Conservation (phyloP, 1,139 yeast genomes). For the Magnusiomyces suaveolens region DNA sequence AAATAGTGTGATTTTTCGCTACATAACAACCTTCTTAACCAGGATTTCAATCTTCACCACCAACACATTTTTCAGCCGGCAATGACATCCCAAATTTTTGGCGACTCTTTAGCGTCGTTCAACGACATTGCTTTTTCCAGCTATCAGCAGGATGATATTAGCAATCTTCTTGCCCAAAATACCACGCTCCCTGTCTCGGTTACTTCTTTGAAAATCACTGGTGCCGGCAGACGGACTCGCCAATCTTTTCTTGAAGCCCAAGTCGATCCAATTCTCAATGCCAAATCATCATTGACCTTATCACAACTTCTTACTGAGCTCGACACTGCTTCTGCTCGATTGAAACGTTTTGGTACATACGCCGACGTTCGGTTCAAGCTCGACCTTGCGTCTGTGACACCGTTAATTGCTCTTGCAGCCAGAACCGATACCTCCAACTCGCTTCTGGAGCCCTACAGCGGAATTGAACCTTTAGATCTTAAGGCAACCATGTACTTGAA, state of each 20-base stretch:
- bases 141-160: slow-evolving; percentile 12
- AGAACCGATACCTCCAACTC: slow-evolving; percentile 8
- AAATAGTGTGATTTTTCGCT: background rate
- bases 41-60: background rate
- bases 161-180: slow-evolving; percentile 9
- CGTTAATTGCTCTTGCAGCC: slow-evolving; percentile 17
- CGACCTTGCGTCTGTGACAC: slow-evolving; percentile 23
- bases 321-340: slow-evolving; percentile 26
- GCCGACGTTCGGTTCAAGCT: slow-evolving; percentile 39
- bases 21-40: background rate
- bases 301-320: slow-evolving; percentile 25
- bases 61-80: background rate
- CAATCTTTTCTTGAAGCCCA: slow-evolving; percentile 46
- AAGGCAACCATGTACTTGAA: slow-evolving; percentile 20
- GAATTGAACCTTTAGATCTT: slow-evolving; percentile 16
- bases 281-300: slow-evolving; percentile 21
- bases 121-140: slow-evolving; percentile 13
- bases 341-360: slow-evolving; percentile 36
- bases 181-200: slow-evolving; percentile 14
- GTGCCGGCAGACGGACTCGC: slow-evolving; percentile 42
- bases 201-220: slow-evolving; percentile 44
- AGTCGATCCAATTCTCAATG: slow-evolving; percentile 43
- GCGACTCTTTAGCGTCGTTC: slow-evolving; percentile 11
- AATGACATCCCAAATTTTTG: slow-evolving; percentile 13
- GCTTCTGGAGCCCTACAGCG: slow-evolving; percentile 16